Base-by-base conservation (phyloP, 2,329 filamentous ascomycete genomes). In the Chalaropsis thielavioides region DNA sequence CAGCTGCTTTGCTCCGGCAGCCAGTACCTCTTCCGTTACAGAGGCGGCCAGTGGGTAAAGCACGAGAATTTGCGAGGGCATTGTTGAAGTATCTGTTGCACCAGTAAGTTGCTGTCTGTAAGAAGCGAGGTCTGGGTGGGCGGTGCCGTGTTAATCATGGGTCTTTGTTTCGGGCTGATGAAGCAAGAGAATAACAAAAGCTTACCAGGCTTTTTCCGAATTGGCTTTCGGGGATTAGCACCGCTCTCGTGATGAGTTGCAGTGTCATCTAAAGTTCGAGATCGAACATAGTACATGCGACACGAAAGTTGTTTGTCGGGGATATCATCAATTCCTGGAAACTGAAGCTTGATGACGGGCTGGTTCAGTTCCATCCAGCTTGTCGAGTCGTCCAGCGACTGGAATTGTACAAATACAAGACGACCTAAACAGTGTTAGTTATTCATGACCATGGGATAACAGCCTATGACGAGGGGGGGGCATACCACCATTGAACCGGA, bases 41-140 rank as follows among this genome's bases (percentile, higher is more conserved):
- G 86, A 85, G 0, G 82, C 75, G 40, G 89, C 84, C 6, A 95
- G 76, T 7, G 86, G 86, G 67, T 88, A 84, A 27, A 94, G 78
- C 3, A 94, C 82, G 22, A 94, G 76, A 69, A 92, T 90, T 69
- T 91, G 89, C 0, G 88, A 90, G 0, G 86, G 82, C 0, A 80
- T 74, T 66, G 85, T 74, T 62, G 77, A 75, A 27, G 78, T 77
- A 70, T 81, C 79, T 19, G 77, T 78, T 63, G 76, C 75, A 38
- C 79, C 79, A 22, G 78, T 80, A 4, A 81, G 71, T 58, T 67
- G 67, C 15, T 58, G 60, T 62, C 41, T 35, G 43, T 46, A 62
- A 11, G 40, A 46, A 6, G 43, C 40, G 24, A 19, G 8, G 11
- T 38, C 54, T 58, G 22, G 35, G 35, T 58, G 22, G 35, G 35